Conservation (phyloP, 257 asterid species). For the Nicotiana otophora region DNA sequence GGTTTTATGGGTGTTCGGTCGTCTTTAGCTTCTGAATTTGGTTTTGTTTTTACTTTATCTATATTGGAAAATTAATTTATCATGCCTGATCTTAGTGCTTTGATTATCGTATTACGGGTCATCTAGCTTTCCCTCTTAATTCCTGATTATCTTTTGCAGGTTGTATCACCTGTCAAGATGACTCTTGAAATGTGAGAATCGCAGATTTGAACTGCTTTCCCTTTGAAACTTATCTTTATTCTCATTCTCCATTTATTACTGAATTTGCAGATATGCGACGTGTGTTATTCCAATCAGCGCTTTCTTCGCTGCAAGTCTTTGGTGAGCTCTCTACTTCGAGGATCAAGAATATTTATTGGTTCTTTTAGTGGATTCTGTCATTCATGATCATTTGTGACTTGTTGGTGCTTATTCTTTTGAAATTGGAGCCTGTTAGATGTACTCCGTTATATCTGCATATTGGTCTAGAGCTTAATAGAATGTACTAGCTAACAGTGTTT, state of each 20-base stretch:
- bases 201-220: slow-evolving; percentile 11
- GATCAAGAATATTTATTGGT: background rate
- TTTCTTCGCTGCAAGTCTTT: slow-evolving; percentile 83
- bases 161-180: slow-evolving; percentile 92
- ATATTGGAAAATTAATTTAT: background rate
- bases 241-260: slow-evolving; percentile 13
- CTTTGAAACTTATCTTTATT: slow-evolving; percentile 8
- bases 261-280: slow-evolving; percentile 79
- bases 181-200: slow-evolving; percentile 78
- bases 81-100: slow-evolving; percentile 3
- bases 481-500: background rate
- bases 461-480: background rate
- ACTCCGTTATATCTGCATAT: background rate
- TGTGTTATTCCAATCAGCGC: slow-evolving; percentile 97
- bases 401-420: background rate
- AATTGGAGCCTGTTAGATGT: background rate
- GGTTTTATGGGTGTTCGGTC: background rate
- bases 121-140: slow-evolving; percentile 1
- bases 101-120: background rate
- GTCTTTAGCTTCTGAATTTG: slow-evolving; percentile 2
- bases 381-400: slow-evolving; percentile 2
- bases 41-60: background rate
- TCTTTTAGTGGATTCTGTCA: background rate
- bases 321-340: slow-evolving; percentile 41
- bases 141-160: slow-evolving; percentile 43